Evolutionary conservation across 163 green algal species (phyloP).

Genomic region (Picocystis sp.): DNA sequence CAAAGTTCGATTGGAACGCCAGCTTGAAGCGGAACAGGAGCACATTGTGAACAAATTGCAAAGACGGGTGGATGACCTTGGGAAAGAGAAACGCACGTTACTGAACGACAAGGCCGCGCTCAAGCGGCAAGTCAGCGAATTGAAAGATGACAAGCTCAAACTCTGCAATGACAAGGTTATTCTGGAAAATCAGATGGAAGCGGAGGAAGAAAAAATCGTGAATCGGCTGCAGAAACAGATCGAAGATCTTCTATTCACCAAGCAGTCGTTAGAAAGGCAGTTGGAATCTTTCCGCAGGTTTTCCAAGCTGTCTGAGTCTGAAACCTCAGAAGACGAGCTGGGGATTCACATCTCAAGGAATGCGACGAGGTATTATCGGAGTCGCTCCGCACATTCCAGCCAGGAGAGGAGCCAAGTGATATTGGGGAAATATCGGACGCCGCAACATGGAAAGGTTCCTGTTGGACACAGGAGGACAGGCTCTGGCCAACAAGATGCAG

Average conservation of each 20-base stretch:
- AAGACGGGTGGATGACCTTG: slow-evolving; percentile 31
- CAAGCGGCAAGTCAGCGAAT: slow-evolving; percentile 30
- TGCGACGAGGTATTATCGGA: too few species aligned
- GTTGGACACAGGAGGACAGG: too few species aligned
- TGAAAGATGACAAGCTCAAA: slow-evolving; percentile 26
- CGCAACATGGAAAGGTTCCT: too few species aligned
- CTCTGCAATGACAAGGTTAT: slow-evolving; percentile 53
- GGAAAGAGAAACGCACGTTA: slow-evolving; percentile 22
- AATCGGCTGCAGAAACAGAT: slow-evolving; percentile 46
- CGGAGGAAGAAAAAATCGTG: slow-evolving; percentile 27
- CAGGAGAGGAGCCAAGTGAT: too few species aligned
- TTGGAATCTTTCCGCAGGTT: slow-evolving; percentile 11
- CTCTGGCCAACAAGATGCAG: too few species aligned
- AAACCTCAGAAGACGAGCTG: too few species aligned
- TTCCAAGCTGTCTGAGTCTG: too few species aligned
- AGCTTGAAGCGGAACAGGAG: slow-evolving; percentile 60
- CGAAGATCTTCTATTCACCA: slow-evolving; percentile 22
- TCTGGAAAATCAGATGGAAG: slow-evolving; percentile 44
- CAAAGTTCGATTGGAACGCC: slow-evolving; percentile 64
- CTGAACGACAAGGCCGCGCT: slow-evolving; percentile 42
- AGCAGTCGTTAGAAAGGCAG: slow-evolving; percentile 27
- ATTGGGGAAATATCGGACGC: too few species aligned
- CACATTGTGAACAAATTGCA: slow-evolving; percentile 57
- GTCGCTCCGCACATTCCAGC: too few species aligned
- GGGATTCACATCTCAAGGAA: too few species aligned